Conservation (phyloP, 495 filamentous ascomycete species). For the Apiosordaria backusii region DNA sequence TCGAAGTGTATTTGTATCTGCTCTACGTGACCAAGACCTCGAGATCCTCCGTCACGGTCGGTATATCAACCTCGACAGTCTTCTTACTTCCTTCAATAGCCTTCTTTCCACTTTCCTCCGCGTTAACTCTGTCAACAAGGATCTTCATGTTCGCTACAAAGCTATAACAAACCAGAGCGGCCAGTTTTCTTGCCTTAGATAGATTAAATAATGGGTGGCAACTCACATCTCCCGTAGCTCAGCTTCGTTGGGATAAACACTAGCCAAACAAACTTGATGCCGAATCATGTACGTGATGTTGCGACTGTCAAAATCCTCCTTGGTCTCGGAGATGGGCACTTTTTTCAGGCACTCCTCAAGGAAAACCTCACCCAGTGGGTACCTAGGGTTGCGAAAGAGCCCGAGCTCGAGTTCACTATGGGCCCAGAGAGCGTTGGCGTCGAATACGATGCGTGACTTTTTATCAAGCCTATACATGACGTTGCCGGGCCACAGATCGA, state of each 20-base stretch:
- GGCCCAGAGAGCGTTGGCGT: slow-evolving; percentile 44
- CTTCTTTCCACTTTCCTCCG: slow-evolving; percentile 2
- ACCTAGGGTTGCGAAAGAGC: slow-evolving; percentile 30
- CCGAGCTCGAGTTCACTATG: slow-evolving; percentile 49
- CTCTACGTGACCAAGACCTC: no score
- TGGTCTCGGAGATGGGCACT: slow-evolving; percentile 27
- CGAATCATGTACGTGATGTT: slow-evolving; percentile 29
- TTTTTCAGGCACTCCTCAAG: slow-evolving; percentile 24
- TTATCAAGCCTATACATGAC: slow-evolving; percentile 34
- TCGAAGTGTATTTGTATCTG: no score
- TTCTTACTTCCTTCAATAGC: not conserved
- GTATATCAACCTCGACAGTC: no score
- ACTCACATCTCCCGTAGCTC: slow-evolving; percentile 21
- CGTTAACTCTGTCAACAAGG: slow-evolving; percentile 15
- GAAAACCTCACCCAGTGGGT: slow-evolving; percentile 23
- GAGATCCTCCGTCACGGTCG: no score
- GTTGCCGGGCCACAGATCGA: slow-evolving; percentile 47
- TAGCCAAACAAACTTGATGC: slow-evolving; percentile 18
- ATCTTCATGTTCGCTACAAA: slow-evolving; percentile 17
- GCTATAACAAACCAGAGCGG: not conserved
- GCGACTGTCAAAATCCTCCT: slow-evolving; percentile 31
- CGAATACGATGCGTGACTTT: slow-evolving; percentile 39
- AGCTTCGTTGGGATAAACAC: slow-evolving; percentile 18
- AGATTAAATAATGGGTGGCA: not conserved
- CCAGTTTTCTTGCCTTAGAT: not conserved